Percentiles rank a stretch among this genome's conserved stretches.
Conservation (phyloP, 306 rosid species). For the Amphicarpaea edgeworthii region DNA sequence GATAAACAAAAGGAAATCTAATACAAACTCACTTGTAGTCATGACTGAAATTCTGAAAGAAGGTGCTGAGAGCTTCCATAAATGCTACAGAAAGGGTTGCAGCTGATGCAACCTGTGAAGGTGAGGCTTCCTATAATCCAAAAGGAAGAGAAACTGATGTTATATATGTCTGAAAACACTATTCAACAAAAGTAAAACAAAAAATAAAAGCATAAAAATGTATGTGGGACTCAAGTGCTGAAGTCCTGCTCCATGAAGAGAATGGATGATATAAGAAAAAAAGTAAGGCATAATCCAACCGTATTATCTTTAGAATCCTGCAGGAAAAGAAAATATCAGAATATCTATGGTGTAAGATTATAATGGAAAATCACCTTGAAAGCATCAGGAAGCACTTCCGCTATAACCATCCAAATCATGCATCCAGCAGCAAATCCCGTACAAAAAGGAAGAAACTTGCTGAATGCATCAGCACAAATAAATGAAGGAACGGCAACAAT, state of each 20-base stretch:
- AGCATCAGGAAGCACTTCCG: constrained; percentile 99
- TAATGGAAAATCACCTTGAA: constrained; percentile 74
- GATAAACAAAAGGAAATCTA: background rate
- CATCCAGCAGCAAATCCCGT: constrained; percentile 99
- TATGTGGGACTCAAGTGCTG: background rate
- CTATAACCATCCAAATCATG: constrained; percentile 99
- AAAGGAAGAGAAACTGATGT: constrained; percentile 34
- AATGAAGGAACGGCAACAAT: constrained; percentile 98
- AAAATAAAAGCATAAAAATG: background rate
- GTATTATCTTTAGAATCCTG: background rate
- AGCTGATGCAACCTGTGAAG: constrained; percentile 96
- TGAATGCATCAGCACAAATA: constrained; percentile 97
- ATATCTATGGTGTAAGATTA: constrained; percentile 6
- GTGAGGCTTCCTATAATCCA: constrained; percentile 81
- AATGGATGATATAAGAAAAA: too few species aligned
- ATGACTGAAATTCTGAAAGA: constrained; percentile 86
- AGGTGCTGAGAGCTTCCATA: constrained; percentile 97
- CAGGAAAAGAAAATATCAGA: constrained; percentile 13
- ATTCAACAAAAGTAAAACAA: constrained; percentile 13
- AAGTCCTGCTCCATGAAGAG: constrained; percentile 12
- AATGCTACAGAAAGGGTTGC: constrained; percentile 95
- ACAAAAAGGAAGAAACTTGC: constrained; percentile 94
- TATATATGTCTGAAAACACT: constrained; percentile 20
- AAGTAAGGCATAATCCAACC: too few species aligned
- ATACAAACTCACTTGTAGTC: constrained; percentile 79